phyloP scores from a whole-genome alignment of 1,284 basidiomycete genomes.

The Trametes hirsuta region DNA sequence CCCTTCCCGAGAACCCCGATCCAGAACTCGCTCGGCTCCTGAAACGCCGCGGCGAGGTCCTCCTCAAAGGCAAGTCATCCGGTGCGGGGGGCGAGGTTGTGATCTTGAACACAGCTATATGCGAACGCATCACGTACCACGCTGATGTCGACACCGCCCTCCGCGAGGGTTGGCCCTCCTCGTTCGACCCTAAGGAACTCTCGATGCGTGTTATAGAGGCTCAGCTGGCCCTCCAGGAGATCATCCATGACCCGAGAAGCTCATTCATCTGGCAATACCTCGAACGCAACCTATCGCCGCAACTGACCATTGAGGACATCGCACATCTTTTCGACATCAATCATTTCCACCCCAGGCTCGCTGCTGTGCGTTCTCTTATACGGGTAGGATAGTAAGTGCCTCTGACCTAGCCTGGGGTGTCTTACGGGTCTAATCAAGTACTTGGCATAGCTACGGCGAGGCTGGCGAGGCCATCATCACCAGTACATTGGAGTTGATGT shows the following conservation, averaged over 20 bases:
- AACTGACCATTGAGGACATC: neutral
- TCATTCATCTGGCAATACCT: neutral
- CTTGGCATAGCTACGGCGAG: neutral
- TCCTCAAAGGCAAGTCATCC: neutral
- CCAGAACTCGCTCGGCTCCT: neutral
- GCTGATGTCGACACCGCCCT: neutral
- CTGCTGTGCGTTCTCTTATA: neutral
- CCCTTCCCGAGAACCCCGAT: neutral
- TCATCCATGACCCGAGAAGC: neutral
- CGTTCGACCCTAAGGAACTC: neutral
- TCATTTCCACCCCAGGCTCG: neutral
- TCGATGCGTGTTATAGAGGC: neutral
- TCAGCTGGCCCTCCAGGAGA: neutral
- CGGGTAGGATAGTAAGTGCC: neutral
- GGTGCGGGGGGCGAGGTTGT: neutral
- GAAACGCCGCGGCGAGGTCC: neutral
- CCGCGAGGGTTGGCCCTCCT: neutral
- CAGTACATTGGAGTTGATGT: neutral
- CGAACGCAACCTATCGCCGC: neutral
- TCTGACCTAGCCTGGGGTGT: too few species aligned
- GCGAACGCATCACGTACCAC: neutral
- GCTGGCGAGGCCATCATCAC: neutral
- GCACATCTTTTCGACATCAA: neutral
- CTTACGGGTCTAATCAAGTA: too few species aligned
- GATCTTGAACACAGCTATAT: neutral